Evolutionary conservation across 495 filamentous ascomycete species (phyloP).

Genomic region (Delitschia confertaspora): DNA sequence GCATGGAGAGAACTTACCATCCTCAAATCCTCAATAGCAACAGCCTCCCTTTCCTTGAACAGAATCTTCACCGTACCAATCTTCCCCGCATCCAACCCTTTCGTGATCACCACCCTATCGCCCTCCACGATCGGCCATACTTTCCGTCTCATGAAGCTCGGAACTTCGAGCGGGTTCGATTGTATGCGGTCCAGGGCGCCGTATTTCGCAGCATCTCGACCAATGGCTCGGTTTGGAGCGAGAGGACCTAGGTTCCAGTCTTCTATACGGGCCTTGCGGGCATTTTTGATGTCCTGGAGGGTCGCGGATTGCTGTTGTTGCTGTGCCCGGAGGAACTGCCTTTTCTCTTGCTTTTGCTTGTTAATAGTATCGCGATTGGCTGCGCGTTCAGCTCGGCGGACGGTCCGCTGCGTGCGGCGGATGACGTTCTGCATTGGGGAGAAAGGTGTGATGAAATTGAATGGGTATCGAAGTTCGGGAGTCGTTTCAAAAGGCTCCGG

Average conservation of each 20-base stretch:
- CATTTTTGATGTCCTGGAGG: slow-evolving; percentile 20
- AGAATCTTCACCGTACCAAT: slow-evolving; percentile 62
- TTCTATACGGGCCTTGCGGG: slow-evolving; percentile 43
- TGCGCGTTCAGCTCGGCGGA: too few species aligned
- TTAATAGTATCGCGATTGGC: too few species aligned
- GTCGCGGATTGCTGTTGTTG: not conserved
- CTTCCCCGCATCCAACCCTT: slow-evolving; percentile 68
- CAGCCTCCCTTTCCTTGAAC: slow-evolving; percentile 45
- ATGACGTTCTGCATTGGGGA: too few species aligned
- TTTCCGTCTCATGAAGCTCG: slow-evolving; percentile 35
- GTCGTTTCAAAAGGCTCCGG: too few species aligned
- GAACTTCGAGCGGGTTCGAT: slow-evolving; percentile 28
- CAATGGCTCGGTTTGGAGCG: slow-evolving; percentile 61
- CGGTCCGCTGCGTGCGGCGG: too few species aligned
- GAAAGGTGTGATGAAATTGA: too few species aligned
- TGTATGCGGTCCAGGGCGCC: slow-evolving; percentile 41
- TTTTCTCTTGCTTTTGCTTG: too few species aligned
- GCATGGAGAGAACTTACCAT: slow-evolving; percentile 45
- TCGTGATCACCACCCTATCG: slow-evolving; percentile 70
- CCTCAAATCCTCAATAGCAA: slow-evolving; percentile 57
- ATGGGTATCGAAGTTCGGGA: too few species aligned
- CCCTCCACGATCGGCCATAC: slow-evolving; percentile 47
- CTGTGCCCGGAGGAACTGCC: too few species aligned
- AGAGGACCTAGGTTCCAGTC: slow-evolving; percentile 70
- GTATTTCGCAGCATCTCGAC: slow-evolving; percentile 39